Evolutionary conservation across 495 filamentous ascomycete genomes (phyloP).

Genomic region (Letharia lupina): DNA sequence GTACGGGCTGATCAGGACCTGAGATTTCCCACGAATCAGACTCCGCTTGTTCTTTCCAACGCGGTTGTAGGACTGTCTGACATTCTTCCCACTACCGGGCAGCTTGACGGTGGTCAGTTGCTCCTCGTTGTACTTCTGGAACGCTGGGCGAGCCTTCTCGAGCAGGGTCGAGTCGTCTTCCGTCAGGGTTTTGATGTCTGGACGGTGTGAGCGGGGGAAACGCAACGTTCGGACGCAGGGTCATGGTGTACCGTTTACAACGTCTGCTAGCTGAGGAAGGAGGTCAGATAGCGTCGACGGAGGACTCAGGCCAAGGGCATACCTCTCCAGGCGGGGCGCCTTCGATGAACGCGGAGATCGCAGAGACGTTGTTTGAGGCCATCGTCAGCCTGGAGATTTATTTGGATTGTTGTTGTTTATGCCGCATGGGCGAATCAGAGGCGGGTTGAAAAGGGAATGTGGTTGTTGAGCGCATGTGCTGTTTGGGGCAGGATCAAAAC

Average conservation of each 20-base stretch:
- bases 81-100: slow-evolving; percentile 70
- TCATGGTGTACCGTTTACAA: slow-evolving; percentile 64
- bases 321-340: slow-evolving; percentile 97
- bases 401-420: background rate
- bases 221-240: background rate
- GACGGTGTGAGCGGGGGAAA: background rate
- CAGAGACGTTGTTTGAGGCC: slow-evolving; percentile 39
- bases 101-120: slow-evolving; percentile 85
- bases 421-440: background rate
- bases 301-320: slow-evolving; percentile 27
- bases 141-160: slow-evolving; percentile 65
- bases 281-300: slow-evolving; percentile 8
- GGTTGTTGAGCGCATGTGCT: background rate
- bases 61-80: slow-evolving; percentile 28
- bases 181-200: slow-evolving; percentile 85
- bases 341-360: slow-evolving; percentile 81
- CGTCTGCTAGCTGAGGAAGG: slow-evolving; percentile 65
- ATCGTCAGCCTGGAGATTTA: background rate
- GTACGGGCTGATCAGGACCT: slow-evolving; percentile 82
- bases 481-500: background rate
- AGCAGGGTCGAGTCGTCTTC: slow-evolving; percentile 59
- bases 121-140: slow-evolving; percentile 92
- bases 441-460: background rate
- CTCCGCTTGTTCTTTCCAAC: slow-evolving; percentile 4
- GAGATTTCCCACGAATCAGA: background rate